Evolutionary conservation across 192 early-diverging fungal species (phyloP).

Genomic region (Dispira parvispora): DNA sequence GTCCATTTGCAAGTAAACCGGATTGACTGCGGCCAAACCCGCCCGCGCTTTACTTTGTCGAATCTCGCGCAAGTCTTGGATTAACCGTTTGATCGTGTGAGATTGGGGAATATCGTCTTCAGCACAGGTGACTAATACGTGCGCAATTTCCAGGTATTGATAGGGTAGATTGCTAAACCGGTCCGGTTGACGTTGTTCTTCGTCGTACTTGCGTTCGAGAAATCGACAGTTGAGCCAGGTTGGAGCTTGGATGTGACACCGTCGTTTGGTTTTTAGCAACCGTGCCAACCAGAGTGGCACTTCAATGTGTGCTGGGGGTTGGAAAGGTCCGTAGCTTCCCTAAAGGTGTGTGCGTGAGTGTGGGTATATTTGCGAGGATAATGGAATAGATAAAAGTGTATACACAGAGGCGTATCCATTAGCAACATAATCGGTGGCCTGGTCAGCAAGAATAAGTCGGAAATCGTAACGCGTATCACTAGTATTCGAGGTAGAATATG

Average conservation of each 20-base stretch:
- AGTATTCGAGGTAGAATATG: too few relatives aligned
- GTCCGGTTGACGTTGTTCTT: conserved; percentile 23
- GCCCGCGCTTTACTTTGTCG: conserved; percentile 61
- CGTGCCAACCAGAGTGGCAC: conserved; percentile 86
- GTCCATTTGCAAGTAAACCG: conserved; percentile 61
- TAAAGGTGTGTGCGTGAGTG: conserved; percentile 15
- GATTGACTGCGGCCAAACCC: conserved; percentile 49
- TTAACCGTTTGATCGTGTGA: conserved; percentile 47
- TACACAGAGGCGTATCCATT: background rate
- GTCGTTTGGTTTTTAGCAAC: conserved; percentile 60
- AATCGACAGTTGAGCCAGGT: conserved; percentile 44
- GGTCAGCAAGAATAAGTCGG: background rate
- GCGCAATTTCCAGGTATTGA: conserved; percentile 68
- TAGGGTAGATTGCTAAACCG: conserved; percentile 58
- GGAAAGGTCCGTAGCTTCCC: conserved; percentile 62
- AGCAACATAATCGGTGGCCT: background rate
- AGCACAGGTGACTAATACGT: conserved; percentile 59
- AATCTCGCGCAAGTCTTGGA: conserved; percentile 73
- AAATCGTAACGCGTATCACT: background rate
- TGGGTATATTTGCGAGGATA: background rate
- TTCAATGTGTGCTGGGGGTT: conserved; percentile 51
- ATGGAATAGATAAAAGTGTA: background rate
- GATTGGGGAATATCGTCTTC: conserved; percentile 66
- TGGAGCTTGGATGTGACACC: conserved; percentile 65
- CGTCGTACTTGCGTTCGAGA: conserved; percentile 54